These are phyloP conservation scores for Phytophthora sp. DNA, from an alignment of 352 stramenopile species.

Conservation along the genomic window DNA sequence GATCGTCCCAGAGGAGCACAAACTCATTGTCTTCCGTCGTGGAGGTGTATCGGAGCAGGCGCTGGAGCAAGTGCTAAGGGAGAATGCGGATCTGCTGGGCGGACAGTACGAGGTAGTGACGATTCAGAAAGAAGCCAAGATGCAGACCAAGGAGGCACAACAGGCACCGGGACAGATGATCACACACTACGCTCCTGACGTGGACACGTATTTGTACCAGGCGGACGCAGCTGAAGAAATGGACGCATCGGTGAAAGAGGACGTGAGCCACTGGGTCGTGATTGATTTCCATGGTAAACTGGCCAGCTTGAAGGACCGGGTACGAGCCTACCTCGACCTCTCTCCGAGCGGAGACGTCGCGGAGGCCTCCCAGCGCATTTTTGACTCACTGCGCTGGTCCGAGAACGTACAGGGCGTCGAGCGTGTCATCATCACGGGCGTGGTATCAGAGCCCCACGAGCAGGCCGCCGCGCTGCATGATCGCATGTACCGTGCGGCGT, in stretches of 20 bases:
- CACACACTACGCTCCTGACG: constrained; percentile 98
- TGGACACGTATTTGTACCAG: constrained; percentile 89
- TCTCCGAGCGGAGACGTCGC: constrained; percentile 67
- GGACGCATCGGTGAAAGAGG: constrained; percentile 30
- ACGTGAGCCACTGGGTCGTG: constrained; percentile 69
- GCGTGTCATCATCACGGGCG: constrained; percentile 73
- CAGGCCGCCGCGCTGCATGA: constrained; percentile 82
- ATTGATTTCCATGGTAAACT: constrained; percentile 84
- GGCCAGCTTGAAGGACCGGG: constrained; percentile 45
- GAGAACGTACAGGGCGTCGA: constrained; percentile 76
- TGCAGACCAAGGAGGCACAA: constrained; percentile 72
- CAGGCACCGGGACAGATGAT: constrained; percentile 96
- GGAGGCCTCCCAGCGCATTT: constrained; percentile 82
- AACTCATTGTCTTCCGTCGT: constrained; percentile 89
- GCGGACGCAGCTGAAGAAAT: constrained; percentile 43
- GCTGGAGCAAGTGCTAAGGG: constrained; percentile 62
- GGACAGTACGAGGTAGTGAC: constrained; percentile 66
- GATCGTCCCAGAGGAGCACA: constrained; percentile 78
- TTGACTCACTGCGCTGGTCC: constrained; percentile 84
- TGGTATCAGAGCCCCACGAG: constrained; percentile 60
- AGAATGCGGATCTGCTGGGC: constrained; percentile 46
- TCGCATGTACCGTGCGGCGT: constrained; percentile 84
- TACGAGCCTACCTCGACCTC: constrained; percentile 82
- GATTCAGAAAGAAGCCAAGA: constrained; percentile 68
- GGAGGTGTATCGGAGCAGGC: constrained; percentile 84